Conservation (phyloP, 2,329 filamentous ascomycete species). For the Dothistroma septosporum region DNA sequence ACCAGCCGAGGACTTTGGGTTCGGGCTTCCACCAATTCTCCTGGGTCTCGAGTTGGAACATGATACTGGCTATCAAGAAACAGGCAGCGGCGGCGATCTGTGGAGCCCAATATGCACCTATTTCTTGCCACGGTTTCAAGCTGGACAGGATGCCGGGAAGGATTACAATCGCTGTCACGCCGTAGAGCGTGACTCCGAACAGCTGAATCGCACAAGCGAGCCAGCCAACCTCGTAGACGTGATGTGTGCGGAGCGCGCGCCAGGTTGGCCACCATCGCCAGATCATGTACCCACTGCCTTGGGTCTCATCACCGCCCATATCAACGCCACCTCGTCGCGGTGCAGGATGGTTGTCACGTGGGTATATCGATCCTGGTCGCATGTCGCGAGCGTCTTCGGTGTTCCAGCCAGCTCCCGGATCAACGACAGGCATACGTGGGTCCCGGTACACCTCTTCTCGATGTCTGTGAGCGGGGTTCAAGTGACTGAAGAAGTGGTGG, state of each 20-base stretch:
- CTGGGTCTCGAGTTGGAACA: slow-evolving; percentile 29
- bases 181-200: slow-evolving; percentile 25
- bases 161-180: slow-evolving; percentile 18
- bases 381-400: slow-evolving; percentile 16
- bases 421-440: slow-evolving; percentile 2
- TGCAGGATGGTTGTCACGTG: not conserved
- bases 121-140: slow-evolving; percentile 18
- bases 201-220: slow-evolving; percentile 26
- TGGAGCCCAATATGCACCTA: slow-evolving; percentile 25
- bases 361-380: slow-evolving; percentile 13
- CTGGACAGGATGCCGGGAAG: slow-evolving; percentile 24
- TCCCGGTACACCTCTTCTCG: not conserved
- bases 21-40: slow-evolving; percentile 26
- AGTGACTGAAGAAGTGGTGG: slow-evolving; percentile 6
- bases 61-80: slow-evolving; percentile 25
- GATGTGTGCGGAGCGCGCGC: slow-evolving; percentile 20
- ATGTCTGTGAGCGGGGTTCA: slow-evolving; percentile 1
- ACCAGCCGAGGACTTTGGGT: slow-evolving; percentile 25
- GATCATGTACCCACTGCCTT: not conserved
- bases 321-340: slow-evolving; percentile 6
- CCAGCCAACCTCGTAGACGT: slow-evolving; percentile 27
- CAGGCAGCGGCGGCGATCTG: slow-evolving; percentile 24
- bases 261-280: slow-evolving; percentile 16
- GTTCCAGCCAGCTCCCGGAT: slow-evolving; percentile 21
- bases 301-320: slow-evolving; percentile 1